Base-by-base conservation (phyloP, 2,329 filamentous ascomycete genomes). In the Colletotrichum neosansevieriae region DNA sequence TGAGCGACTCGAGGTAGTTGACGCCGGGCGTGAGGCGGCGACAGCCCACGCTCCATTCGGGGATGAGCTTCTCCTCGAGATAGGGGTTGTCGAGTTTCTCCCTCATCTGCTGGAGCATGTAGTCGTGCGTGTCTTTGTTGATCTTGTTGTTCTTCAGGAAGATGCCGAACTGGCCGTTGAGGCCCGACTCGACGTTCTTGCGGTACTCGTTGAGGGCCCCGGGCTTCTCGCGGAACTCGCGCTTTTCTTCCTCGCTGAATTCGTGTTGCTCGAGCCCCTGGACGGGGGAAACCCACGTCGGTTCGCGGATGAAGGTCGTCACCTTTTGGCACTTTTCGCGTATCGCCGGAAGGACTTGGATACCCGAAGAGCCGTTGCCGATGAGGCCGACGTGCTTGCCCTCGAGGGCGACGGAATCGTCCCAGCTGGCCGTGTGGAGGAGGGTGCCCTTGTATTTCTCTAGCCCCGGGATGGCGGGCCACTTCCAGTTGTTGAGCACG, bases 341-440 rank as follows among this genome's bases (percentile, higher is more conserved):
- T 50, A 84, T 83, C 1, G 78, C 77, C 3, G 83, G 83, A 5
- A 85, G 78, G 3, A 85, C 77, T 70, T 85, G 83, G 21, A 84
- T 83, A 11, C 80, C 82, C 9, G 83, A 82, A 44, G 79, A 24
- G 75, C 80, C 80, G 58, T 83, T 83, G 6, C 81, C 82, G 61
- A 84, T 83, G 1, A 84, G 73, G 4, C 79, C 79, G 24, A 84
- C 80, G 40, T 79, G 75, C 56, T 79, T 79, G 2, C 78, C 79
- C 24, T 71, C 74, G 0, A 82, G 73, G 10, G 78, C 75, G 11
- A 82, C 71, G 0, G 78, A 76, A 59, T 80, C 77, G 2, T 85
- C 83, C 86, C 86, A 89, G 17, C 77, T 78, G 2, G 86, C 86
- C 3, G 83, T 87, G 73, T 89, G 86, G 29, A 88, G 77, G 11